Evolutionary conservation across 2,329 filamentous ascomycete genomes (phyloP).

Genomic region (Lachnum nothofagi): DNA sequence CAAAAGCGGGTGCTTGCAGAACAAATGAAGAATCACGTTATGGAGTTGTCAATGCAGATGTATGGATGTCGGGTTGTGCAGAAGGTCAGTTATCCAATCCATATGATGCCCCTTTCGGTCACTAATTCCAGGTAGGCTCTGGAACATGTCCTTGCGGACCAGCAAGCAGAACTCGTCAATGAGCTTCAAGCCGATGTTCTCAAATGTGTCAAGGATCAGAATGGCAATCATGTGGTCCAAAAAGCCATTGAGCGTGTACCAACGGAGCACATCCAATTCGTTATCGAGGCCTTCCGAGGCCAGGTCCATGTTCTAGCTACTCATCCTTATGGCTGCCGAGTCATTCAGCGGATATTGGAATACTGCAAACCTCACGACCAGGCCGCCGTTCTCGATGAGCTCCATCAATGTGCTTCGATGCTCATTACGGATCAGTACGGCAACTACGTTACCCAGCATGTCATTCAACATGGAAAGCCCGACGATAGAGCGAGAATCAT

Average conservation of each 20-base stretch:
- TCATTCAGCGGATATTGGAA: slow-evolving; percentile 89
- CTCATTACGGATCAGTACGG: slow-evolving; percentile 86
- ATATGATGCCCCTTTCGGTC: neutral
- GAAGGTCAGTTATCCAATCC: slow-evolving; percentile 54
- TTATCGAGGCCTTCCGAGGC: slow-evolving; percentile 73
- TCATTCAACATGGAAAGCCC: slow-evolving; percentile 71
- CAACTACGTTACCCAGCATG: slow-evolving; percentile 93
- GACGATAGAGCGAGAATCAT: slow-evolving; percentile 72
- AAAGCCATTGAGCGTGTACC: slow-evolving; percentile 83
- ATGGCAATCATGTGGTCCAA: slow-evolving; percentile 95
- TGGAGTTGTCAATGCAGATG: slow-evolving; percentile 75
- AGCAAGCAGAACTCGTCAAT: slow-evolving; percentile 76
- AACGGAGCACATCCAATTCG: slow-evolving; percentile 72
- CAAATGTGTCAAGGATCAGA: slow-evolving; percentile 75
- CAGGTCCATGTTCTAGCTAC: slow-evolving; percentile 69
- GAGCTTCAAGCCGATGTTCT: slow-evolving; percentile 76
- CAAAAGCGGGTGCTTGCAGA: slow-evolving; percentile 85
- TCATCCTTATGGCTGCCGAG: slow-evolving; percentile 83
- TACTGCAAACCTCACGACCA: slow-evolving; percentile 69
- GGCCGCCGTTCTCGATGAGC: slow-evolving; percentile 67
- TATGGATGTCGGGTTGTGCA: slow-evolving; percentile 96
- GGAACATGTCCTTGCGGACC: slow-evolving; percentile 84
- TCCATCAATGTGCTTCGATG: slow-evolving; percentile 65
- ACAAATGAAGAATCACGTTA: slow-evolving; percentile 81
- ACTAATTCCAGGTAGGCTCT: slow-evolving; percentile 57